Base-by-base conservation (phyloP, 2,329 filamentous ascomycete species). In the Podosphaera fusca region DNA sequence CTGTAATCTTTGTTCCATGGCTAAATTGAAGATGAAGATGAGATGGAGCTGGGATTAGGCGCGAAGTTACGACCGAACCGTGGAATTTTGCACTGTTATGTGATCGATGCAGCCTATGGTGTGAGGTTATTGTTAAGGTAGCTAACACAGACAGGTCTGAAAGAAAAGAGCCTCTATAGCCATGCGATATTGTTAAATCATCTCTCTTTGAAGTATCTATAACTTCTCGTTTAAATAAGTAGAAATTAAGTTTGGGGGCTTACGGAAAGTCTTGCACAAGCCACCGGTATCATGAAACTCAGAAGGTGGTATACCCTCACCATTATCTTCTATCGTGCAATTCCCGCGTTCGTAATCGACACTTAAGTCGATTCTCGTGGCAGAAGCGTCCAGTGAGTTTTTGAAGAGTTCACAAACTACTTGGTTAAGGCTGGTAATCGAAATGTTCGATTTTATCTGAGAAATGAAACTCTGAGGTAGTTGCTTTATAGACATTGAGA, bases 311-410 rank as follows among this genome's bases (percentile, higher is more conserved):
- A 98, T 94, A 0, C 92, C 92, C 14, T 72, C 58, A 1, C 92
- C 92, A 69, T 96, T 77, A 67, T 98, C 92, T 65, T 94, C 85
- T 4, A 95, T 77, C 0, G 75, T 74, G 68, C 89, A 95, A 62
- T 77, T 80, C 4, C 88, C 90, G 31, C 82, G 80, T 56, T 70
- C 68, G 66, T 87, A 87, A 69, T 95, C 85, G 30, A 95, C 72
- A 0, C 75, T 76, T 57, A 94, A 73, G 56, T 78, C 78, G 60
- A 95, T 70, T 57, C 75, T 84, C 38, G 73, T 75, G 14, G 89
- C 82, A 51, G 72, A 71, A 3, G 88, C 87, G 71, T 98, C 92
- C 10, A 98, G 74, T 0, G 87, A 80, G 67, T 98, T 98, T 67
- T 84, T 80, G 33, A 94, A 63, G 8, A 96, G 75, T 51, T 84